phyloP scores from a whole-genome alignment of 78 protist species.

The Dictyostelium discoideum region DNA sequence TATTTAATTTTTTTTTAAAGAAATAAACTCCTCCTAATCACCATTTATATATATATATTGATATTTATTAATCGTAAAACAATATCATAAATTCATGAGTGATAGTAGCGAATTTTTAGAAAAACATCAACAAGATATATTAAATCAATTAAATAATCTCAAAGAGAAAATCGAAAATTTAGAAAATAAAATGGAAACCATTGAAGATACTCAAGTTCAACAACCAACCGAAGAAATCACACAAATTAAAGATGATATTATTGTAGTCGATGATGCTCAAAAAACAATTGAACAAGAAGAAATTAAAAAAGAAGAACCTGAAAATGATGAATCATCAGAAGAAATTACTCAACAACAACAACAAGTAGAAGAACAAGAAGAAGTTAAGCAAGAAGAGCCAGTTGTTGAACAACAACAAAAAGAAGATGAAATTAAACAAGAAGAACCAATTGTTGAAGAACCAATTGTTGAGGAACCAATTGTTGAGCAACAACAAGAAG shows the following conservation, averaged over 20 bases:
- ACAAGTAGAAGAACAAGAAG: neutral
- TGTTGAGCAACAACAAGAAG: neutral
- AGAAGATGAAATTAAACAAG: neutral
- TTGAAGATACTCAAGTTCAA: conserved; percentile 18
- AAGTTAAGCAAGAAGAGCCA: neutral
- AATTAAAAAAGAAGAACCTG: neutral
- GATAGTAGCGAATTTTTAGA: neutral
- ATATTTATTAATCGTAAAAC: neutral
- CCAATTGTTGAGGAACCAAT: neutral
- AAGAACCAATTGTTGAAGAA: neutral
- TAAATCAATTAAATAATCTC: neutral
- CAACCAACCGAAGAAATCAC: neutral
- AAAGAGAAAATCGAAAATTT: neutral
- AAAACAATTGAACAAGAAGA: neutral
- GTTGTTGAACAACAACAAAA: neutral
- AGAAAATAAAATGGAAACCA: conserved; percentile 23
- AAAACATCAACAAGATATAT: neutral
- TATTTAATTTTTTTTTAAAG: neutral
- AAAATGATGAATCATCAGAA: neutral
- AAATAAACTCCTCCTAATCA: neutral
- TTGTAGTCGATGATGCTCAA: neutral
- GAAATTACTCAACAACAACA: neutral
- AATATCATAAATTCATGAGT: neutral
- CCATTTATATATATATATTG: neutral
- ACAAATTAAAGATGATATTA: neutral